Evolutionary conservation across 1,284 basidiomycete species (phyloP).

Genomic region (Ceraceosorus guamensis): DNA sequence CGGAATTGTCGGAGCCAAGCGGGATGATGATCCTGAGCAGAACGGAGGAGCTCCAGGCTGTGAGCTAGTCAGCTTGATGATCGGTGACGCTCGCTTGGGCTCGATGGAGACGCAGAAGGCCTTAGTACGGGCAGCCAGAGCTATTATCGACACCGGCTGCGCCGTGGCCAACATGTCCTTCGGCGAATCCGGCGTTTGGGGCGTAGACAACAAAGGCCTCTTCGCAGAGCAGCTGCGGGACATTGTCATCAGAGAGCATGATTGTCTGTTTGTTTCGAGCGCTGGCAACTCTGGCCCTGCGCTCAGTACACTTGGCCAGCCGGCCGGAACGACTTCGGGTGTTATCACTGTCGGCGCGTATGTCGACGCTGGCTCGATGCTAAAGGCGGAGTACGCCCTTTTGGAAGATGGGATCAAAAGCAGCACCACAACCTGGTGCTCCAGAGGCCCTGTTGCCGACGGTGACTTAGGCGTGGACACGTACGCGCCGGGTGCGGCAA

Average conservation of each 20-base stretch:
- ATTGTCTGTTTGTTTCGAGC: constrained; percentile 42
- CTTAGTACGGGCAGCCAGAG: constrained; percentile 48
- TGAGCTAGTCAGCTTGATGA: constrained; percentile 39
- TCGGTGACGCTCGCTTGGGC: constrained; percentile 14
- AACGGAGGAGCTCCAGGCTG: constrained; percentile 48
- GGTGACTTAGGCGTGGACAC: constrained; percentile 44
- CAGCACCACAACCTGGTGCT: constrained; percentile 48
- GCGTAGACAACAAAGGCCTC: constrained; percentile 44
- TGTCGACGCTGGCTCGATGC: constrained; percentile 47
- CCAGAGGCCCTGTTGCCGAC: constrained; percentile 46
- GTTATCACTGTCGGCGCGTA: constrained; percentile 48
- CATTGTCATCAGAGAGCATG: constrained; percentile 39
- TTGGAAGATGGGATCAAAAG: constrained; percentile 44
- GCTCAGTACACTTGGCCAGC: constrained; percentile 47
- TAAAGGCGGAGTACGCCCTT: constrained; percentile 48
- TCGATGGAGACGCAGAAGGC: constrained; percentile 49
- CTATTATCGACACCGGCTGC: constrained; percentile 44
- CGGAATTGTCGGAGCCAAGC: constrained; percentile 45
- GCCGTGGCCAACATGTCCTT: constrained; percentile 49
- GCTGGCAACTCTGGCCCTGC: constrained; percentile 48
- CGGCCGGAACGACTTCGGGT: constrained; percentile 45
- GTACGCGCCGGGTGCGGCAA: constrained; percentile 49
- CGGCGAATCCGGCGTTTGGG: constrained; percentile 47
- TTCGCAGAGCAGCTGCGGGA: constrained; percentile 41
- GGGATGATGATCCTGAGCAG: constrained; percentile 35